Base-by-base conservation (phyloP, 352 stramenopile species). In the Blastocystis hominis region DNA sequence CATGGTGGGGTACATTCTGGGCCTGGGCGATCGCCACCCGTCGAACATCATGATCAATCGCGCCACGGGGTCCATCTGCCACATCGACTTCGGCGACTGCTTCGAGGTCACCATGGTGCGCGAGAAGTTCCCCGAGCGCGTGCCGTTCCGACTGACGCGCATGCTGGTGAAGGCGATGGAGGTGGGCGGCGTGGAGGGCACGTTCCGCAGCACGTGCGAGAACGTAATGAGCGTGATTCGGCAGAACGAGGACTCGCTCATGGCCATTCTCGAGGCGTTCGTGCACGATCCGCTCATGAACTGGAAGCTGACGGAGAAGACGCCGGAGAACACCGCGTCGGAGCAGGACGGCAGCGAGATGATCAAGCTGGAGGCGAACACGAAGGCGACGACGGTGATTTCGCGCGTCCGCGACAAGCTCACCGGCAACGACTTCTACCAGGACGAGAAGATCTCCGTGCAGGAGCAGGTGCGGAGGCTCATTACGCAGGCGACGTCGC, bases 81-180 rank as follows among this genome's bases (percentile, higher is more conserved):
- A 99, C 90, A 98, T 98, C 68, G 95, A 98, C 86, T 98, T 98
- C 89, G 95, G 95, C 38, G 95, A 97, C 90, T 97, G 94, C 86
- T 99, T 99, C 88, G 97, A 99, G 90, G 96, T 99, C 61, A 95
- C 96, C 4, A 98, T 98, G 95, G 93, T 98, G 63, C 92, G 96
- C 46, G 95, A 98, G 46, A 99, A 98, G 88, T 98, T 97, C 86
- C 97, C 97, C 0, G 97, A 99, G 90, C 98, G 96, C 81, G 95
- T 99, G 40, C 97, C 97, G 3, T 99, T 99, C 90, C 94, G 97
- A 10, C 90, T 99, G 15, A 99, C 97, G 9, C 92, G 97, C 17
- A 99, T 99, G 96, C 92, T 99, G 15, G 95, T 96, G 42, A 97
- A 98, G 55, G 96, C 96, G 20, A 99, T 99, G 97, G 97, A 98